phyloP scores from a whole-genome alignment of 129 eudicot species.

The Scalesia atractyloides region DNA sequence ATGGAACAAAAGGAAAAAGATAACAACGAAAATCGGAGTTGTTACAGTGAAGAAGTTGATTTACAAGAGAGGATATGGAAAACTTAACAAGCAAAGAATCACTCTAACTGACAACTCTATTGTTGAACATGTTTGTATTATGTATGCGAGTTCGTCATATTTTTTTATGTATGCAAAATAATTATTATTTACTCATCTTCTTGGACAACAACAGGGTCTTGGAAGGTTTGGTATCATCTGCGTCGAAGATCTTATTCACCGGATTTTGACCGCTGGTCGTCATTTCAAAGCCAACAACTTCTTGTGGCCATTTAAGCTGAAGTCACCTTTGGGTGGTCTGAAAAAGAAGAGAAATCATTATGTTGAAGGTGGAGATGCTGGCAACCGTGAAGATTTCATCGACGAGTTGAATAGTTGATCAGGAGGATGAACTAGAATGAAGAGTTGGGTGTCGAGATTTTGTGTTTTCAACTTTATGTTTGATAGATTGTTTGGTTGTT shows the following conservation, averaged over 20 bases:
- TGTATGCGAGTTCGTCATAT: not conserved
- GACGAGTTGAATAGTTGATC: constrained; percentile 64
- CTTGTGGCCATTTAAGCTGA: constrained; percentile 11
- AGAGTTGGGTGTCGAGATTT: not conserved
- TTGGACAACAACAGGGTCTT: constrained; percentile 28
- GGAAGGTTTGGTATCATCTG: constrained; percentile 68
- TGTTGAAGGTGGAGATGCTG: constrained; percentile 83
- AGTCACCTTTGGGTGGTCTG: constrained; percentile 53
- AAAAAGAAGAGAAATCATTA: constrained; percentile 72
- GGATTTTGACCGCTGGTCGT: constrained; percentile 72
- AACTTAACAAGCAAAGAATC: constrained; percentile 59
- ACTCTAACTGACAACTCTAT: constrained; percentile 63
- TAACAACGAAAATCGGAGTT: too few relatives aligned
- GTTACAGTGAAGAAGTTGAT: constrained; percentile 64
- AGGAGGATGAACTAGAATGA: constrained; percentile 64
- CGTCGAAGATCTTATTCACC: constrained; percentile 63
- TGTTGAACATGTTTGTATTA: constrained; percentile 49
- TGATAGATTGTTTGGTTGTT: not conserved
- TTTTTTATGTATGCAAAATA: not conserved
- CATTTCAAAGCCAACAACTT: constrained; percentile 57
- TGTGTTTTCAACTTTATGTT: constrained; percentile 9
- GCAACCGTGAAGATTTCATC: constrained; percentile 60
- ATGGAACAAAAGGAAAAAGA: too few relatives aligned
- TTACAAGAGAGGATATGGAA: constrained; percentile 74
- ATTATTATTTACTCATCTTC: not conserved